Conservation (phyloP, 2,329 filamentous ascomycete species). For the Cryphonectria naterciae region DNA sequence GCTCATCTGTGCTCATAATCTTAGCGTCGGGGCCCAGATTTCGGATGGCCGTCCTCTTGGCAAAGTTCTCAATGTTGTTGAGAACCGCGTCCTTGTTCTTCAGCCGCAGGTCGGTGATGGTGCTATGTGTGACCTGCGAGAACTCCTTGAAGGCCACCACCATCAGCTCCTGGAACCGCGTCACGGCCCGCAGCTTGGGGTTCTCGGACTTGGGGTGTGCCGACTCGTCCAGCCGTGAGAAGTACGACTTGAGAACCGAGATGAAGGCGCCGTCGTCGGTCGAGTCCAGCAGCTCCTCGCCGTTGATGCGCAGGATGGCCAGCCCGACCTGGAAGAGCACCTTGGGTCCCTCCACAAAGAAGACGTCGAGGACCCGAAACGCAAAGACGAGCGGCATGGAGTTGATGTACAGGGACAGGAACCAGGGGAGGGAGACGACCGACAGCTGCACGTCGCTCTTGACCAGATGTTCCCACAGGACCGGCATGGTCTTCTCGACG, state of each 20-base stretch:
- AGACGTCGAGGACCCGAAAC: slow-evolving; percentile 94
- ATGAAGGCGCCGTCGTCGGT: slow-evolving; percentile 96
- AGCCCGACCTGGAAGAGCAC: slow-evolving; percentile 96
- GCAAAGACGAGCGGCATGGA: slow-evolving; percentile 99
- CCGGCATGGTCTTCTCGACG: slow-evolving; percentile 98
- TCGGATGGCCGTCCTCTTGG: slow-evolving; percentile 92
- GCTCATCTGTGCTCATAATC: slow-evolving; percentile 79
- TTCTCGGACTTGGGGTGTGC: slow-evolving; percentile 96
- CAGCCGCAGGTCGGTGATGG: slow-evolving; percentile 82
- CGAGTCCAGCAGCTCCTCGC: slow-evolving; percentile 91
- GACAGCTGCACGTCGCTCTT: slow-evolving; percentile 97
- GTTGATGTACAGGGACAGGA: slow-evolving; percentile 97
- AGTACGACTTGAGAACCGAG: slow-evolving; percentile 93
- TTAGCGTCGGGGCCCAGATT: slow-evolving; percentile 97
- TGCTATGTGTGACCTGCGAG: slow-evolving; percentile 90
- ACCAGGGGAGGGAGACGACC: slow-evolving; percentile 97
- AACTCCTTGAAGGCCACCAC: slow-evolving; percentile 99
- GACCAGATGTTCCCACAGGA: slow-evolving; percentile 97
- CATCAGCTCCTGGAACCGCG: slow-evolving; percentile 97
- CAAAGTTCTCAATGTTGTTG: slow-evolving; percentile 95
- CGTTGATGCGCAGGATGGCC: slow-evolving; percentile 96
- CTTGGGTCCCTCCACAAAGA: slow-evolving; percentile 97
- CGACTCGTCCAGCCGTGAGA: slow-evolving; percentile 89
- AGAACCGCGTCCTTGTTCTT: slow-evolving; percentile 95
- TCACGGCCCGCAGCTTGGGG: slow-evolving; percentile 89